Percentiles rank a stretch among this genome's conserved stretches.
Evolutionary conservation across 805 yeast species (phyloP).

Genomic region (Maudiozyma serrabonitensis): DNA sequence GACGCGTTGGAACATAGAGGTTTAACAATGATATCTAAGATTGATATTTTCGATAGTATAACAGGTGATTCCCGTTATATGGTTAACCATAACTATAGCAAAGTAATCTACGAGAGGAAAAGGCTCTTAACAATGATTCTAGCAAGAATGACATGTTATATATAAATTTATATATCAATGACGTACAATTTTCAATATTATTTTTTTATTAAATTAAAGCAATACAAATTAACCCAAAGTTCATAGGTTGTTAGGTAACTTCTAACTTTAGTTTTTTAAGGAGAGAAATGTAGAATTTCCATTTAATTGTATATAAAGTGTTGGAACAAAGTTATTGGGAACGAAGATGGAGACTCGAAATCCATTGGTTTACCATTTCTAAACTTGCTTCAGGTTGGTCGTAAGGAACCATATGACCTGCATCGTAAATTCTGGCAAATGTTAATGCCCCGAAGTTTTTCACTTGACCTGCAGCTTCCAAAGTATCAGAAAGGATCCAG

Average conservation of each 20-base stretch:
- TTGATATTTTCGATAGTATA: constrained; percentile 8
- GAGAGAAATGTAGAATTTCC: neutral
- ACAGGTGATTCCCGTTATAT: constrained; percentile 5
- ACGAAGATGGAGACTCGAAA: constrained; percentile 30
- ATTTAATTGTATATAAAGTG: neutral
- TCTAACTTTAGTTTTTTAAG: too few relatives aligned
- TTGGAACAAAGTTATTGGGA: neutral
- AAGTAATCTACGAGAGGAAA: constrained; percentile 13
- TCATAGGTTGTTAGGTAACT: too few relatives aligned
- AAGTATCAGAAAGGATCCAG: constrained; percentile 33
- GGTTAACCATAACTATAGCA: constrained; percentile 4
- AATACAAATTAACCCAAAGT: too few relatives aligned
- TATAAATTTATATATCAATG: neutral
- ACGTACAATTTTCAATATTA: neutral
- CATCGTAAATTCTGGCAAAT: constrained; percentile 66
- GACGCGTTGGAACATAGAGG: constrained; percentile 14
- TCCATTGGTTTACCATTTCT: constrained; percentile 68
- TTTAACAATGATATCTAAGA: constrained; percentile 7
- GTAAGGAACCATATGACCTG: constrained; percentile 90
- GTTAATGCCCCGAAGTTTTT: constrained; percentile 65
- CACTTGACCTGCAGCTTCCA: constrained; percentile 54
- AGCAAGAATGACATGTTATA: constrained; percentile 11
- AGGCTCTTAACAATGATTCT: constrained; percentile 12
- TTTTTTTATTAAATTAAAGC: too few relatives aligned
- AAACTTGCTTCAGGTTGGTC: constrained; percentile 72